Conservation (phyloP, 2,329 filamentous ascomycete species). For the Fusarium hostae region DNA sequence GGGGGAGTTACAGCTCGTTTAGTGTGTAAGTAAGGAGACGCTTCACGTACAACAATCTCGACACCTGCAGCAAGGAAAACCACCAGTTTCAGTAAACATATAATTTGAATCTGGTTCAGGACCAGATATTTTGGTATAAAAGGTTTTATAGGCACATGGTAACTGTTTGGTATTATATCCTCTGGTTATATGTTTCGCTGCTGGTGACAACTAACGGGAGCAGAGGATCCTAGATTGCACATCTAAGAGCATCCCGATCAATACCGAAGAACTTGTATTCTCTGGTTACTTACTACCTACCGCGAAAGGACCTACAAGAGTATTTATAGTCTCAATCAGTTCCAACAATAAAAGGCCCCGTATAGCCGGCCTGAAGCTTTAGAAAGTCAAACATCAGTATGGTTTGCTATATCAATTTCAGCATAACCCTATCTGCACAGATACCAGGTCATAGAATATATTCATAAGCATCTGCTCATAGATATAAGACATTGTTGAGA, state of each 20-base stretch:
- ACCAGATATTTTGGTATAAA: neutral
- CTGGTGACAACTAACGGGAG: neutral
- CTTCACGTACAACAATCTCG: neutral
- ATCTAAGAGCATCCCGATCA: no score
- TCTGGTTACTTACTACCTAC: no score
- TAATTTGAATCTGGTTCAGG: neutral
- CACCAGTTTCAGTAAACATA: no score
- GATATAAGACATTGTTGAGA: neutral
- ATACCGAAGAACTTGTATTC: no score
- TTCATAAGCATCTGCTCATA: fast-evolving
- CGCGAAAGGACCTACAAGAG: no score
- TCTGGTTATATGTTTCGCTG: no score
- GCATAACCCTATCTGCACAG: neutral
- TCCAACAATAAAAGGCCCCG: no score
- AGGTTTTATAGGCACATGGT: neutral
- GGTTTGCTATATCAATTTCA: neutral
- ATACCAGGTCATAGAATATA: neutral
- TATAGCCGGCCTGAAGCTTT: neutral
- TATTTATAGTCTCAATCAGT: no score
- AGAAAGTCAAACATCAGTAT: neutral
- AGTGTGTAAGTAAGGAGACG: neutral
- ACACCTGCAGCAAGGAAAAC: neutral
- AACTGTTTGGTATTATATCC: no score
- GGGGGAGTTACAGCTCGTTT: neutral
- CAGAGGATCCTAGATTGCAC: neutral